Evolutionary conservation across 805 yeast species (phyloP), one percentile per base, ranked within the genome.

Genomic region (Candida suzukii): DNA sequence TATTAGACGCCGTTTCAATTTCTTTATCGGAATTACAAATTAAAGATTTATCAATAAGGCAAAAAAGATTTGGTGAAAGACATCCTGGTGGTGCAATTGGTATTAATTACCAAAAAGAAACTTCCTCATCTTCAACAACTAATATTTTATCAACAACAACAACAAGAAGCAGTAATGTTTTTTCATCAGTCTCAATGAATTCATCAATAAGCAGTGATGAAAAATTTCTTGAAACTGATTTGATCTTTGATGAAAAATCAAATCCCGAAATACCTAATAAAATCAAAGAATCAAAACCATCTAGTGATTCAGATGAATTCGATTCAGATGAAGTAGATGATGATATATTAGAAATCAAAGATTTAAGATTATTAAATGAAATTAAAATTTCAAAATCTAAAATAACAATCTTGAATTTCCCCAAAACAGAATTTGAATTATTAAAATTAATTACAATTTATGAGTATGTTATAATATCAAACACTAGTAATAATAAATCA

Each of bases 61-160:
- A 70, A 46, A 62, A 58, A 43, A 60, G 71, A 29, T 88, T 88
- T 60, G 80, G 83, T 9, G 73, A 73, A 46, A 74, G 82, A 54
- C 96, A 88, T 54, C 96, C 96, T 2, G 96, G 96, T 18, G 96
- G 96, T 16, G 83, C 93, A 2, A 87, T 88, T 54, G 96, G 96
- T 14, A 67, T 66, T 40, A 65, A 70, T 7, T 71, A 64, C 43
- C 19, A 21, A 28, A 27, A 8, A n/a, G 16, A 26, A 25, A 17
- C 37, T 16, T n/a, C 26, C 4, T 5, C 30, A 7, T 5, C 13
- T 11, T 41, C 42, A 28, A 39, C 46, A 5, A 49, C 41, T 31
- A 45, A 45, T 2, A 52, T 45, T 26, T 47, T 46, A 19, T 49
- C 53, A 0, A 30, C 42, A 18, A 11, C 42, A 20, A 21, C 36